Conservation (phyloP, 768 basidiomycete genomes). For the Pleurotus tuber-regium region DNA sequence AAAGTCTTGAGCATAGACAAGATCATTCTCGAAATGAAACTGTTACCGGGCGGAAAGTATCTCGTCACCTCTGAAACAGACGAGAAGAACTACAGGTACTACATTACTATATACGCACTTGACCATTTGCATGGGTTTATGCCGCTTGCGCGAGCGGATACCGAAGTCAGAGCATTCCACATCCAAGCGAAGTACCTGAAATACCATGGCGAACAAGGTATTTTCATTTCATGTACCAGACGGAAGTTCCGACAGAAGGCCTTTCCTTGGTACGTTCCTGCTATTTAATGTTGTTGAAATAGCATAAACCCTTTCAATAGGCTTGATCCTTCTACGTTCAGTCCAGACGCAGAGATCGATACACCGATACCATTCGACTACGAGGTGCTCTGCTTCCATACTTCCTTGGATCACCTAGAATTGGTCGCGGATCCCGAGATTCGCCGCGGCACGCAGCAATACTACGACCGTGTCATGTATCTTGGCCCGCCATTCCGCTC, state of each 20-base stretch:
- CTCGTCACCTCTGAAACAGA: conserved; percentile 60
- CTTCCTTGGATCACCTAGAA: conserved; percentile 43
- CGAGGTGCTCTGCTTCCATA: conserved; percentile 39
- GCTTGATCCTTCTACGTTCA: conserved; percentile 36
- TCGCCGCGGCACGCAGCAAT: conserved; percentile 33
- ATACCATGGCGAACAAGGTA: conserved; percentile 39
- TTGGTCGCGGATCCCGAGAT: conserved; percentile 39
- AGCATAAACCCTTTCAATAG: conserved; percentile 18
- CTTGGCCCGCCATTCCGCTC: conserved; percentile 40
- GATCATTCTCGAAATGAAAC: conserved; percentile 48
- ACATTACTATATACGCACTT: conserved; percentile 51
- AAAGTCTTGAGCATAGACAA: conserved; percentile 28
- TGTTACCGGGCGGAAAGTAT: conserved; percentile 68
- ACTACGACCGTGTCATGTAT: conserved; percentile 29
- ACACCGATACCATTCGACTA: conserved; percentile 41
- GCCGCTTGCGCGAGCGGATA: conserved; percentile 47
- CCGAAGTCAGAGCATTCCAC: conserved; percentile 50
- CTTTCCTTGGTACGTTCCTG: neutral
- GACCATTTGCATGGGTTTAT: conserved; percentile 49
- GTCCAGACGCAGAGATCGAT: conserved; percentile 36
- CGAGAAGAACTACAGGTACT: conserved; percentile 39
- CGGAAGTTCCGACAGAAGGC: conserved; percentile 26
- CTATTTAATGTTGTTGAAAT: neutral
- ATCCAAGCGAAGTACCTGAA: conserved; percentile 62
- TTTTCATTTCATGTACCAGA: conserved; percentile 54